Evolutionary conservation across 306 rosid genomes (phyloP), one percentile per base, ranked within the genome.

Genomic region (Hippophae rhamnoides): DNA sequence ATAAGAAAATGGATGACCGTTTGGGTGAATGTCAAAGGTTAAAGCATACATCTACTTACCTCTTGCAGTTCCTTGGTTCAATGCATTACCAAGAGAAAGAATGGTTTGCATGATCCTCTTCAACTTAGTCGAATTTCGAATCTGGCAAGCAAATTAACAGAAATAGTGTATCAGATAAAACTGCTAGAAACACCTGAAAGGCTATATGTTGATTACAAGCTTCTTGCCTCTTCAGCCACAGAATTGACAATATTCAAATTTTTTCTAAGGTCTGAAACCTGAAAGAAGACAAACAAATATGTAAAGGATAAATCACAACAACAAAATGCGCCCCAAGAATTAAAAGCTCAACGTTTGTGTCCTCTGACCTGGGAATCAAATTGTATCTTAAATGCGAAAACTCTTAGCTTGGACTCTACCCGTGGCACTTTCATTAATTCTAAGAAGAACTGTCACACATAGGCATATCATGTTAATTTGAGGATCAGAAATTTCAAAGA

Each of bases 11-110:
- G 14, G 14, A 49, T 12, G 53, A 49, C 14, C 3, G 38, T 31
- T 31, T 31, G 38, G 38, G 38, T 31, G 38, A 1, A 31, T 2
- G 38, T 31, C 38, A 49, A 6, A 49, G 7, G 14, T 23, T 49
- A 6, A 49, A n/a, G n/a, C 38, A 31, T 31, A 31, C 5, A 31
- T 31, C 38, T 31, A 66, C 77, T 81, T 80, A 85, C 99, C 99
- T 86, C 99, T 93, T 68, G 99, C 99, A 52, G 99, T 93, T 81
- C 99, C 99, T 43, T 88, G 97, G 82, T 93, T 93, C 77, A 93
- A 69, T 60, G 99, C 99, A 77, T 85, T 93, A 52, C 99, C 99
- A 59, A 88, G 80, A 53, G 97, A 93, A 73, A 93, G 99, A 78
- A 93, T 93, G 66, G 99, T 93, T 75, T 93, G 99, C 99, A 93